Evolutionary conservation across 345 rosid genomes (phyloP).

Genomic region (Pugionium dolabratum): DNA sequence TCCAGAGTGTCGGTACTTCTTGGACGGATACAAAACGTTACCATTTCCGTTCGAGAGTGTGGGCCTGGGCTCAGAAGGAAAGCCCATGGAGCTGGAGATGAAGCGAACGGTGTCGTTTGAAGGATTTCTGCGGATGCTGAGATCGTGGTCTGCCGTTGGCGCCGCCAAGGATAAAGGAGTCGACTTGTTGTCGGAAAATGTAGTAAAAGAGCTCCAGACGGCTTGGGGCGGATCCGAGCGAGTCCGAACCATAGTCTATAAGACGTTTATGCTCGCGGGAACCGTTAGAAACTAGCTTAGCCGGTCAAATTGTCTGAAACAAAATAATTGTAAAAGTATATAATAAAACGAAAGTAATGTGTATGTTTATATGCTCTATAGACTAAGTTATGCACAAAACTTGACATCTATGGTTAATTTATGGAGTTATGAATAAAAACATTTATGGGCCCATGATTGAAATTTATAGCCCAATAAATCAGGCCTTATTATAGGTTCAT

Average conservation of each 20-base stretch:
- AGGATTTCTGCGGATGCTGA: conserved; percentile 49
- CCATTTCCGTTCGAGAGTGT: conserved; percentile 67
- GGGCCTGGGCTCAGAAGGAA: conserved; percentile 59
- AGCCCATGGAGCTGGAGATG: conserved; percentile 54
- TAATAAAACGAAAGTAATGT: no score
- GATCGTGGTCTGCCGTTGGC: conserved; percentile 51
- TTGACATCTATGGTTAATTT: no score
- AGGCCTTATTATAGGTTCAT: not conserved
- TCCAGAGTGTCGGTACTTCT: conserved; percentile 25
- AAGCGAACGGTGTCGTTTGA: conserved; percentile 51
- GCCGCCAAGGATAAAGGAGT: conserved; percentile 60
- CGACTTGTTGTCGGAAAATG: conserved; percentile 54
- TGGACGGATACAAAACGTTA: conserved; percentile 50
- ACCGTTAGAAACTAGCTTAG: conserved; percentile 36
- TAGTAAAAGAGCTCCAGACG: conserved; percentile 48
- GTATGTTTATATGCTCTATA: no score
- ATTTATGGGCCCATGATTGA: not conserved
- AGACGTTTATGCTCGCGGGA: conserved; percentile 69
- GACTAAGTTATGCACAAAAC: no score
- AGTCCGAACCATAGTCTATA: conserved; percentile 47
- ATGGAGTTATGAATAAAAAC: no score
- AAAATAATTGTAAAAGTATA: not conserved
- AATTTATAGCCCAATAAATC: not conserved
- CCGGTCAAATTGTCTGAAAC: not conserved
- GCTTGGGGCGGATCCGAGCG: conserved; percentile 62